Evolutionary conservation across 805 yeast species (phyloP), one percentile per base, ranked within the genome.

Genomic region (Sporopachydermia quercuum): DNA sequence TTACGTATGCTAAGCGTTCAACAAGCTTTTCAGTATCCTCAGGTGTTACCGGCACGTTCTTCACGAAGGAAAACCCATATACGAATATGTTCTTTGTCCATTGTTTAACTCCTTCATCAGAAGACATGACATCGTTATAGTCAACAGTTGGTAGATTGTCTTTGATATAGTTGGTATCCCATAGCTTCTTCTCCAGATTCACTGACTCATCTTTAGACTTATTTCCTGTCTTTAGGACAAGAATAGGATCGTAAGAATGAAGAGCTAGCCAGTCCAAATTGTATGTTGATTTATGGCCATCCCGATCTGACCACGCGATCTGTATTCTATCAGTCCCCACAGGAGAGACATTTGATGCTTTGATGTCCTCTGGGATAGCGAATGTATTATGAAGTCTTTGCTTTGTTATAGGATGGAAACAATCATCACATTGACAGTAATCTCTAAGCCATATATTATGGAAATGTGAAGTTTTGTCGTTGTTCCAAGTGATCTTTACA

Each of bases 401-500:
- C 48, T 70, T 72, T 23, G 84, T 77, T 37, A 57, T 49, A 3
- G 65, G 56, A 49, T 68, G 75, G 54, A 63, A 74, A 53, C 81
- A 75, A 18, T 61, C 46, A 6, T 57, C 54, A 45, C 81, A 76
- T 44, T 68, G 78, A 47, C 84, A 77, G 47, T 69, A 66, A 53
- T 77, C 84, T 37, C 84, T 60, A 15, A 77, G 60, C 83, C 83
- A 77, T 37, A 77, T 63, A 50, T 67, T 52, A 49, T 72, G 74
- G 43, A 15, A 36, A n/a, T 35, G 18, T 17, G 23, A 19, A 27
- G 19, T 18, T 16, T 38, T 4, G 4, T 35, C 40, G 14, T 17
- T 14, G 14, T 5, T 5, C n/a, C 38, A 37, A 4, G 4, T 14
- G 15, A 37, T 37, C 5, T 17, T n/a, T 19, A 5, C 38, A n/a